These are phyloP conservation scores for Cadophora gregata DNA, from an alignment of 2,329 filamentous ascomycete genomes.

Conservation along the genomic window DNA sequence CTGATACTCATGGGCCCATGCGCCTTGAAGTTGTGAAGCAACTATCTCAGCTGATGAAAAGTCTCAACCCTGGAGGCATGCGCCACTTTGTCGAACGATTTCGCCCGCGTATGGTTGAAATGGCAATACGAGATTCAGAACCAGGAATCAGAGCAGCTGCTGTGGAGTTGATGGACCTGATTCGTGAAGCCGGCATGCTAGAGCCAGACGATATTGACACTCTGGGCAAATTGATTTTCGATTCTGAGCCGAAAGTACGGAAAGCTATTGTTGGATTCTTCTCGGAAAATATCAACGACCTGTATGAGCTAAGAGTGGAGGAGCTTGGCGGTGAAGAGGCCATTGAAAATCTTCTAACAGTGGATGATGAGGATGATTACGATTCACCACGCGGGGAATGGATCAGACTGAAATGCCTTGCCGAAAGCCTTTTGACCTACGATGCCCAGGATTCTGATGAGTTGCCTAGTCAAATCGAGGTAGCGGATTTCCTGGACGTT, in stretches of 20 bases:
- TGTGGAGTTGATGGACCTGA: constrained; percentile 80
- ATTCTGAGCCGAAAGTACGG: constrained; percentile 81
- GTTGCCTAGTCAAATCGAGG: constrained; percentile 55
- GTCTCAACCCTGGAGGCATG: constrained; percentile 76
- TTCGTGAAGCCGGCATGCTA: constrained; percentile 84
- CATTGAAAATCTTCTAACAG: constrained; percentile 75
- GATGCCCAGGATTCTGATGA: constrained; percentile 72
- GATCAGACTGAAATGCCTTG: constrained; percentile 91
- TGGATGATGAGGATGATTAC: constrained; percentile 75
- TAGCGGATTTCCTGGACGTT: constrained; percentile 58
- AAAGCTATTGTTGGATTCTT: constrained; percentile 93
- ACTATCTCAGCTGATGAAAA: constrained; percentile 78
- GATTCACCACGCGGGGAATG: constrained; percentile 80
- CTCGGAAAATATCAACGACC: constrained; percentile 81
- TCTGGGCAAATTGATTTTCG: constrained; percentile 87
- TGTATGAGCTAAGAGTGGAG: constrained; percentile 79
- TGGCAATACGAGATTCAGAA: constrained; percentile 87
- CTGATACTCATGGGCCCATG: constrained; percentile 76
- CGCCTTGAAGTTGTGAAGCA: constrained; percentile 88
- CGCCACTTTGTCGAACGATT: constrained; percentile 95
- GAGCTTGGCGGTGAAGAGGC: constrained; percentile 81
- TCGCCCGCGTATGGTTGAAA: constrained; percentile 85
- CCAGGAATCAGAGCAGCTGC: constrained; percentile 78
- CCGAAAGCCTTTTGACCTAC: constrained; percentile 82
- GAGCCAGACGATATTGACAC: constrained; percentile 91